Percentiles rank a stretch among this genome's conserved stretches.
Conservation (phyloP, 2,329 filamentous ascomycete species). For the Trichoderma semiorbis region DNA sequence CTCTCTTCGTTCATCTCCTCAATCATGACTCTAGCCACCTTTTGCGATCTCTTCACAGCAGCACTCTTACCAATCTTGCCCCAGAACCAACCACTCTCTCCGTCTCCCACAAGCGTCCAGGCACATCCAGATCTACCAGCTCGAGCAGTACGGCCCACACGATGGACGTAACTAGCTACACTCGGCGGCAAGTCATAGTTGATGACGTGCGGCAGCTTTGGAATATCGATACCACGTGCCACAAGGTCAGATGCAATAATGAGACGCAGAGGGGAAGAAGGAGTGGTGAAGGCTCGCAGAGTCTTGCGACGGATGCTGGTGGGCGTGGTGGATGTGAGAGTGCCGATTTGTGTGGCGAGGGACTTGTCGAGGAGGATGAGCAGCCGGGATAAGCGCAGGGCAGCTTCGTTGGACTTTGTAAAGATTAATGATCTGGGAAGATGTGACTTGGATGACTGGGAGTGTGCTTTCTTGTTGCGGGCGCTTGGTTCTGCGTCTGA, state of each 20-base stretch:
- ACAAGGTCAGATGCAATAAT: slow-evolving; percentile 93
- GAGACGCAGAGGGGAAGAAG: slow-evolving; percentile 65
- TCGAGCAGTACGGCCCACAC: slow-evolving; percentile 85
- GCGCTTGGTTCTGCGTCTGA: slow-evolving; percentile 22
- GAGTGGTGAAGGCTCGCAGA: slow-evolving; percentile 62
- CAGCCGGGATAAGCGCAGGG: slow-evolving; percentile 80
- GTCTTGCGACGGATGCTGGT: slow-evolving; percentile 66
- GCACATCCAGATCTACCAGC: slow-evolving; percentile 73
- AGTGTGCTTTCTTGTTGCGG: neutral
- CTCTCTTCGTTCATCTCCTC: slow-evolving; percentile 47
- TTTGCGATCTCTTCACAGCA: slow-evolving; percentile 43
- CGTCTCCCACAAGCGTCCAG: slow-evolving; percentile 81
- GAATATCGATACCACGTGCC: slow-evolving; percentile 82
- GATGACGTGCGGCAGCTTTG: slow-evolving; percentile 75
- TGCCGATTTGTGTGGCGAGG: slow-evolving; percentile 57
- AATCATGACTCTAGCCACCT: slow-evolving; percentile 48
- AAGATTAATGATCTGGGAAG: slow-evolving; percentile 68
- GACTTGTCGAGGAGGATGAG: slow-evolving; percentile 63
- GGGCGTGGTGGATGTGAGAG: slow-evolving; percentile 74
- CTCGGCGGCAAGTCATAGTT: slow-evolving; percentile 90
- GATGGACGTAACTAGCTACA: slow-evolving; percentile 81
- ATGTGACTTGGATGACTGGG: slow-evolving; percentile 17
- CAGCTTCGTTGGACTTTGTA: slow-evolving; percentile 84
- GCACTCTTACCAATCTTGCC: slow-evolving; percentile 67
- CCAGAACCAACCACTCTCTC: slow-evolving; percentile 90